phyloP scores from a whole-genome alignment of 1,139 yeast species.

The Kurtzmaniella quercitrusa region DNA sequence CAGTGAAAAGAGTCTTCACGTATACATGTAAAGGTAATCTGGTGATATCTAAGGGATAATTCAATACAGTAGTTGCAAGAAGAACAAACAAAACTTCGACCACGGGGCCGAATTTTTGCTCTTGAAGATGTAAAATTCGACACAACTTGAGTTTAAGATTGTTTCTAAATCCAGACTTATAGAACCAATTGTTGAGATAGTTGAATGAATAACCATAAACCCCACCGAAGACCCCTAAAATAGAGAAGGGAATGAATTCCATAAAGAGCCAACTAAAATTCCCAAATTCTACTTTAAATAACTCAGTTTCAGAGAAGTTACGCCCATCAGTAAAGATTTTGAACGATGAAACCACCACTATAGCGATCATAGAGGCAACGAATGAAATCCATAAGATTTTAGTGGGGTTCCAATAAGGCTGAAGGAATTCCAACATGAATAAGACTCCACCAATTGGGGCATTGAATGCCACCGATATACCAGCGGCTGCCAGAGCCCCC shows the following conservation, averaged over 20 bases:
- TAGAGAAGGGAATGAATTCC: conserved; percentile 65
- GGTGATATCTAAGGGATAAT: conserved; percentile 54
- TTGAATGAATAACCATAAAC: conserved; percentile 55
- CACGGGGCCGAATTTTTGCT: conserved; percentile 18
- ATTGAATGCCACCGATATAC: conserved; percentile 89
- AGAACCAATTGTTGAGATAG: conserved; percentile 37
- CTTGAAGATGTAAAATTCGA: conserved; percentile 5
- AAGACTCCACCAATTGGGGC: conserved; percentile 95
- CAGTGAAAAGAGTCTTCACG: conserved; percentile 57
- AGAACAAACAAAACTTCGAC: conserved; percentile 50
- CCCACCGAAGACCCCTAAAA: conserved; percentile 70
- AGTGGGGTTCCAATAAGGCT: conserved; percentile 58
- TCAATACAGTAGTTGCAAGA: conserved; percentile 46
- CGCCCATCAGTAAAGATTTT: conserved; percentile 55
- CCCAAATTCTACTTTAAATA: conserved; percentile 60
- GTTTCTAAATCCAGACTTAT: conserved; percentile 16
- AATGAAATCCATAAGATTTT: conserved; percentile 78
- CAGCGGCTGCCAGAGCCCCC: conserved; percentile 88
- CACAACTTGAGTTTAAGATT: conserved; percentile 18
- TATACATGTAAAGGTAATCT: conserved; percentile 54
- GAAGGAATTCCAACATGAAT: conserved; percentile 73
- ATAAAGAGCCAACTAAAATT: conserved; percentile 70
- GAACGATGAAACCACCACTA: conserved; percentile 55
- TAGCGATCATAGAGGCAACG: conserved; percentile 70
- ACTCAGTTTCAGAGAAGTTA: conserved; percentile 49